Conservation (phyloP, 352 stramenopile genomes). For the Peronospora destructor region DNA sequence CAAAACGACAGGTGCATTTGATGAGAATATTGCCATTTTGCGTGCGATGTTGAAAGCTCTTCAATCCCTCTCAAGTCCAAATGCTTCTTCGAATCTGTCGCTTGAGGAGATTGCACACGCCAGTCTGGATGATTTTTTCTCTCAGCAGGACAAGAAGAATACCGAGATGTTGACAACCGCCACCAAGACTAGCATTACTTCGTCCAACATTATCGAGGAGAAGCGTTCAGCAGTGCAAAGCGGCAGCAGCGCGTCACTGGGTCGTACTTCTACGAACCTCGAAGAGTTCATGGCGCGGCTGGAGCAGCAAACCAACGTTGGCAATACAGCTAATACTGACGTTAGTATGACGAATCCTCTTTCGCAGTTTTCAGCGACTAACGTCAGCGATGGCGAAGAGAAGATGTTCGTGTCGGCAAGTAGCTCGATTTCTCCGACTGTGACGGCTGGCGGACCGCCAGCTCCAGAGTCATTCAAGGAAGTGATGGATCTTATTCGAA, state of each 20-base stretch:
- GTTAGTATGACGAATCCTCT: slow-evolving; percentile 13
- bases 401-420: slow-evolving; percentile 18
- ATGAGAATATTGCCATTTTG: slow-evolving; percentile 61
- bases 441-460: slow-evolving; percentile 26
- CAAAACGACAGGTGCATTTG: slow-evolving; percentile 51
- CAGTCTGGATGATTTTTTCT: slow-evolving; percentile 27
- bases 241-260: background rate
- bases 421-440: slow-evolving; percentile 15
- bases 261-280: slow-evolving; percentile 25
- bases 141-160: slow-evolving; percentile 24
- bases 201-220: slow-evolving; percentile 9
- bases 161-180: slow-evolving; percentile 4
- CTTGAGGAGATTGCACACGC: slow-evolving; percentile 47
- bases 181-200: slow-evolving; percentile 9
- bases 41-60: slow-evolving; percentile 52
- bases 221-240: slow-evolving; percentile 7
- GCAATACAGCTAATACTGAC: slow-evolving; percentile 20
- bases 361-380: background rate
- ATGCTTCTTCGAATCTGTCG: slow-evolving; percentile 35
- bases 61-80: slow-evolving; percentile 41
- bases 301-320: slow-evolving; percentile 40
- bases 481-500: slow-evolving; percentile 69
- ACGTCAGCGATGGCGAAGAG: slow-evolving; percentile 21
- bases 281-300: slow-evolving; percentile 51
- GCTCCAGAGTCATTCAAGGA: slow-evolving; percentile 71